Evolutionary conservation across 2,329 filamentous ascomycete species (phyloP).

Genomic region (Microsporum ferrugineum): DNA sequence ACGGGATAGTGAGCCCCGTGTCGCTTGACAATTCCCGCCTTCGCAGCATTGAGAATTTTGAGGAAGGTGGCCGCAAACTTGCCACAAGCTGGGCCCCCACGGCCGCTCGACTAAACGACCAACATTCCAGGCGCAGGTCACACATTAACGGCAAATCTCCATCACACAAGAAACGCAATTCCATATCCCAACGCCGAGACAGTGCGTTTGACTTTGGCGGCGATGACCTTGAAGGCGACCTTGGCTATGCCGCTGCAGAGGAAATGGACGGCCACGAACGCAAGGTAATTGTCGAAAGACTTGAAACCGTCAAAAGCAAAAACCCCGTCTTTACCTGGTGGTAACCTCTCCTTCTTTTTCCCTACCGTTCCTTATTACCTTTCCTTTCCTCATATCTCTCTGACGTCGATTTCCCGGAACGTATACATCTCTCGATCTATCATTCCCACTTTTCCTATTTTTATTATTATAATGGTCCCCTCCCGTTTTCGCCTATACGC

Average conservation of each 20-base stretch:
- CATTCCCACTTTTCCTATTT: background rate
- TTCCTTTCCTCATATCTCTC: background rate
- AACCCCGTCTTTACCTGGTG: conserved; percentile 98
- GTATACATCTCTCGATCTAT: background rate
- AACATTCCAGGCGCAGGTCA: conserved; percentile 17
- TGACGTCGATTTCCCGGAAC: background rate
- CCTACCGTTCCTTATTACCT: background rate
- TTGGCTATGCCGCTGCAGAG: conserved; percentile 87
- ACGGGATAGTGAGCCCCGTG: conserved; percentile 23
- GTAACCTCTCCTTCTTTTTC: conserved; percentile 34
- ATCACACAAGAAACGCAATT: conserved; percentile 25
- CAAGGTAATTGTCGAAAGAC: conserved; percentile 90
- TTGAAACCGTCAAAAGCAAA: conserved; percentile 89
- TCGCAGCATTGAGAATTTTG: conserved; percentile 22
- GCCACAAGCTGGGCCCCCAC: conserved; percentile 29
- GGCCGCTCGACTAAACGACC: conserved; percentile 24
- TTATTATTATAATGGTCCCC: background rate
- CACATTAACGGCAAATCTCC: conserved; percentile 12
- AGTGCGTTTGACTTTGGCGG: conserved; percentile 45
- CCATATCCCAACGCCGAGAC: conserved; percentile 29
- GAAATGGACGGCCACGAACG: conserved; percentile 84
- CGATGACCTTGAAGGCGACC: conserved; percentile 77
- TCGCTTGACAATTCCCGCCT: conserved; percentile 23
- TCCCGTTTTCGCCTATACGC: background rate
- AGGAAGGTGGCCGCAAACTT: conserved; percentile 24